Conservation (phyloP, 352 stramenopile genomes). For the Pythium angustatum region DNA sequence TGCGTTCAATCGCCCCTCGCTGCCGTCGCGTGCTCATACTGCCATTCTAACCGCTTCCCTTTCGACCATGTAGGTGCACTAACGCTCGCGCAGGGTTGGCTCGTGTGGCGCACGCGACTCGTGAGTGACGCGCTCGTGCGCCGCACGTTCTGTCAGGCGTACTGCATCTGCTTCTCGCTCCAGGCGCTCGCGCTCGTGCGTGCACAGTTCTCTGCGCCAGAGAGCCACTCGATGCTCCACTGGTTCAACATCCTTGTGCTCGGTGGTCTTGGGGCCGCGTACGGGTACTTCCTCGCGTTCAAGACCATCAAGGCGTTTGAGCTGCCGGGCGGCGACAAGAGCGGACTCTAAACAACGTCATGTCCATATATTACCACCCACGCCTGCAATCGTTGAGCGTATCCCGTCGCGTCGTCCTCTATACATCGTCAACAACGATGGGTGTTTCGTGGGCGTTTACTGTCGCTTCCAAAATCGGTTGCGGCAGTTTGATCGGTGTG, state of each 20-base stretch:
- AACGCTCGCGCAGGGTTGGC: conserved; percentile 82
- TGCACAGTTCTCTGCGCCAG: conserved; percentile 66
- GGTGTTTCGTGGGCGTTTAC: neutral
- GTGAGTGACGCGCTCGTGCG: conserved; percentile 84
- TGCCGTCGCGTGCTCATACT: too few relatives aligned
- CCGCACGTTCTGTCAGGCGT: conserved; percentile 87
- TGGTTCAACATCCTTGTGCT: conserved; percentile 84
- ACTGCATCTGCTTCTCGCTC: conserved; percentile 86
- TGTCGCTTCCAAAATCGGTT: neutral
- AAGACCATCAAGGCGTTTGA: conserved; percentile 90
- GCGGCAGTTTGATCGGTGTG: neutral
- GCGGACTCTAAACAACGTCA: conserved; percentile 32
- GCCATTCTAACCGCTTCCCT: neutral
- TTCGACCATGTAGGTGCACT: conserved; percentile 46
- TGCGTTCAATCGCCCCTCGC: too few relatives aligned
- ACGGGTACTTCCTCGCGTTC: conserved; percentile 86
- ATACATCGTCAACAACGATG: conserved; percentile 8
- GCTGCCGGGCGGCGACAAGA: conserved; percentile 64
- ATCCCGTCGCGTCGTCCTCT: neutral
- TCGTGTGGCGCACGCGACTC: conserved; percentile 85
- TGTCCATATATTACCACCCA: conserved; percentile 9
- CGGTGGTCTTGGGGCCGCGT: conserved; percentile 55
- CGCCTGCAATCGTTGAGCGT: neutral
- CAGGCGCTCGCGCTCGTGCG: conserved; percentile 72
- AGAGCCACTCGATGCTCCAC: conserved; percentile 79